Base-by-base conservation (phyloP, 2,329 filamentous ascomycete genomes). In the Claviceps citrina region DNA sequence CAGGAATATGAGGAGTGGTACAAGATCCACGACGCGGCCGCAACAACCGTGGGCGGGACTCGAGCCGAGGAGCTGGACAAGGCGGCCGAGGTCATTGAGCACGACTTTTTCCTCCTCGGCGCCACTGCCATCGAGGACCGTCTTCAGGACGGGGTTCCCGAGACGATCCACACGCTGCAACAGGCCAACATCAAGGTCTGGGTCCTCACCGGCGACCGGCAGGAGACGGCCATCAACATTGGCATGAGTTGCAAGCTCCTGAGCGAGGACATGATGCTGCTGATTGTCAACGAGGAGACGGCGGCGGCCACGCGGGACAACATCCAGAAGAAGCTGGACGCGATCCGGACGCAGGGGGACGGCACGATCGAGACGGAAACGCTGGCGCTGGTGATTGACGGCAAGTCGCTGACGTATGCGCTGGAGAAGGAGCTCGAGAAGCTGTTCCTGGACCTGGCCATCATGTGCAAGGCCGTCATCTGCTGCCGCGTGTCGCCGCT, bases 181-280 rank as follows among this genome's bases (percentile, higher is more conserved):
- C 84, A 87, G 47, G 91, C 93, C 19, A 89, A 87, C 39, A 96
- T 98, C 68, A 98, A 98, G 63, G 81, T 98, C 41, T 98, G 91
- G 91, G 91, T 98, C 16, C 63, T 98, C 59, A 98, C 91, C 30
- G 91, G 91, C 51, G 91, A 98, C 66, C 77, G 91, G 52, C 93
- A 98, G 62, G 91, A 98, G 62, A 98, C 91, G 22, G 91, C 91
- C 42, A 98, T 98, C 72, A 98, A 98, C 59, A 98, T 98, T 49
- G 91, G 93, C 47, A 98, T 98, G 91, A 95, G 86, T 58, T 98
- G 91, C 65, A 96, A 96, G 64, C 73, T 98, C 37, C 84, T 98
- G 44, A 94, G 86, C 49, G 91, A 98, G 61, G 93, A 98, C 52
- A 98, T 98, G 91, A 94, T 91, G 54, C 71, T 98, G 9, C 67